A percentile compares a stretch with the other conserved stretches of the same genome.
Conservation (phyloP, 2,329 filamentous ascomycete species). For the Neodidymelliopsis sp. region DNA sequence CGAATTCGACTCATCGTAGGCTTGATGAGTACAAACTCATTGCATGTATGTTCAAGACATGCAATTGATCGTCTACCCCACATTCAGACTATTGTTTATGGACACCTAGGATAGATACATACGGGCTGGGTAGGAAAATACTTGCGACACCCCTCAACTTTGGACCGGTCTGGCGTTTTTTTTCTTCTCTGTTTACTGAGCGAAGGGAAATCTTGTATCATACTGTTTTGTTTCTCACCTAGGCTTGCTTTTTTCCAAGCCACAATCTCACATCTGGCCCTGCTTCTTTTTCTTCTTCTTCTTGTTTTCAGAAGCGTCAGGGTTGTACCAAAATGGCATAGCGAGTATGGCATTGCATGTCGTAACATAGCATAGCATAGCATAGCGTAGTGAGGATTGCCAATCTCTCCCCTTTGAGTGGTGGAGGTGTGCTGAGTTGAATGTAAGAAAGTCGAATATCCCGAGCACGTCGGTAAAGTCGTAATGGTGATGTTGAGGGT, state of each 20-base stretch:
- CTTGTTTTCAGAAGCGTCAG: not conserved
- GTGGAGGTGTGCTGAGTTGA: not conserved
- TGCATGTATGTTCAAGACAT: not conserved
- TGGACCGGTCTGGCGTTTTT: not conserved
- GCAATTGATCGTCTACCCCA: not conserved
- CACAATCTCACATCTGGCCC: slow-evolving; percentile 10
- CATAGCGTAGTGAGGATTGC: slow-evolving; percentile 14
- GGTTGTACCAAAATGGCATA: slow-evolving; percentile 21
- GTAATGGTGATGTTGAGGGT: too few species aligned
- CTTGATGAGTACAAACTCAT: not conserved
- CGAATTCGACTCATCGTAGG: slow-evolving; percentile 15
- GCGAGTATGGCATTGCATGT: slow-evolving; percentile 7
- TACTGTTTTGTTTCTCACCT: slow-evolving; percentile 10
- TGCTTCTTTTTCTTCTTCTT: not conserved
- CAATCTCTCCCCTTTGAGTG: slow-evolving; percentile 16
- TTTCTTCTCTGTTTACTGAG: not conserved
- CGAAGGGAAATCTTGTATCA: slow-evolving; percentile 9
- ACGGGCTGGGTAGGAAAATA: not conserved
- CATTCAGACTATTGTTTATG: slow-evolving; percentile 12
- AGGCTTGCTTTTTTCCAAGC: slow-evolving; percentile 4
- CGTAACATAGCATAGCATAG: slow-evolving; percentile 10
- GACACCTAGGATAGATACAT: slow-evolving; percentile 6
- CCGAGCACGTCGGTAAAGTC: not conserved
- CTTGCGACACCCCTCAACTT: not conserved
- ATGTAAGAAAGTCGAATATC: not conserved